Evolutionary conservation across 805 yeast genomes (phyloP), one percentile per base, ranked within the genome.

Genomic region (Lachancea nothofagi): DNA sequence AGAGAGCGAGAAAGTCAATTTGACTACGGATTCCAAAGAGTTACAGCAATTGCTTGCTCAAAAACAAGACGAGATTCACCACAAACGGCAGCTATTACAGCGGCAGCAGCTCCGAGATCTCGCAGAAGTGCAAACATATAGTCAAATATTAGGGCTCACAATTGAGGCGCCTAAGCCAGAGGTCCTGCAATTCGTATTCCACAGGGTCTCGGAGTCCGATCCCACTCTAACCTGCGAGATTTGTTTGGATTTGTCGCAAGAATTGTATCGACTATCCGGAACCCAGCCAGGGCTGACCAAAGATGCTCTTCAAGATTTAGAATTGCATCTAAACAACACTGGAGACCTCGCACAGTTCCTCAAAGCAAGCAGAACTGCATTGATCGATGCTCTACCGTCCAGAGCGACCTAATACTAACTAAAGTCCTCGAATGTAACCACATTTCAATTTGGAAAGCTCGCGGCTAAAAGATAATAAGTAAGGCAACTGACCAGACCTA

Each of bases 81-180:
- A 54, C 28, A 53, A 67, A 6, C 64, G 61, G 28, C 59, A 61
- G 36, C 56, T 61, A 26, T 52, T 75, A 25, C 55, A 57, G 14
- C 45, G 51, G 7, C 84, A 80, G 50, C 61, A 69, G 6, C 62
- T 61, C 21, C 63, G 62, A 29, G 77, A 78, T 42, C 60, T 62
- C 12, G 77, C 77, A 0, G 85, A 80, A 51, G 61, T 76, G 29
- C 41, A 60, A 13, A 64, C 70, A 29, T 76, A 71, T 57, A 83
- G 80, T 44, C 56, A 64, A 27, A 60, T 75, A 35, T 59, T 78
- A 31, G 86, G 87, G 1, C 53, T 80, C 41, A 62, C 63, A 25
- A 69, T 80, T 14, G 76, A 73, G 40, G 78, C 77, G 3, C 56
- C 74, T 1, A 57, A 62, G 14, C 70, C 67, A 6, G 75, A 72